Percentiles rank a stretch among this genome's conserved stretches.
Evolutionary conservation across 257 asterid species (phyloP).

Genomic region (Solanum sejunctum): DNA sequence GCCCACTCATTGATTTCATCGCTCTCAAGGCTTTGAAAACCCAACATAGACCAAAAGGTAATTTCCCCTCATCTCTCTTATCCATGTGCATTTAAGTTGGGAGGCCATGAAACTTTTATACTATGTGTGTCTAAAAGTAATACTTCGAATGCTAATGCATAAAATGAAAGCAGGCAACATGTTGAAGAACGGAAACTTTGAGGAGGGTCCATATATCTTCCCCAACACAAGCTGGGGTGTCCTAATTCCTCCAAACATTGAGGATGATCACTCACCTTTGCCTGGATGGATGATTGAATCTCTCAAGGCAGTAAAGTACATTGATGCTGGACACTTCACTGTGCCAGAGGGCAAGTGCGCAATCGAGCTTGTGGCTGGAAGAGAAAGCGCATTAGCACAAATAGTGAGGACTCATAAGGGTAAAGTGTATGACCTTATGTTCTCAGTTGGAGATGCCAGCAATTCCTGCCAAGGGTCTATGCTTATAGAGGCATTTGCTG

Average conservation of each 20-base stretch:
- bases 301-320: constrained; percentile 67
- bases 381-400: constrained; percentile 62
- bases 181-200: constrained; percentile 78
- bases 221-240: constrained; percentile 50
- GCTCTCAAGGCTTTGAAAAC: constrained; percentile 46
- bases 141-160: neutral
- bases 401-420: constrained; percentile 24
- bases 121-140: neutral
- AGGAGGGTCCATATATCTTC: constrained; percentile 76
- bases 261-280: constrained; percentile 72
- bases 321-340: constrained; percentile 52
- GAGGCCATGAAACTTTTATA: neutral
- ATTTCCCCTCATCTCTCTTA: neutral
- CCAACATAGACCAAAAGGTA: constrained; percentile 45
- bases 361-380: constrained; percentile 57
- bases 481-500: constrained; percentile 60
- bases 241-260: constrained; percentile 69
- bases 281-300: constrained; percentile 83
- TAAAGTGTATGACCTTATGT: constrained; percentile 31
- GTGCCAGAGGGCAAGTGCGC: constrained; percentile 68
- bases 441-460: constrained; percentile 58
- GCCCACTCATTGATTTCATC: constrained; percentile 66
- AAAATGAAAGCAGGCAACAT: constrained; percentile 36
- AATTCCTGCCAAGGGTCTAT: constrained; percentile 61
- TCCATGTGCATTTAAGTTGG: neutral